These are phyloP conservation scores for Russula sp. DNA, from an alignment of 768 basidiomycete species.

Conservation along the genomic window DNA sequence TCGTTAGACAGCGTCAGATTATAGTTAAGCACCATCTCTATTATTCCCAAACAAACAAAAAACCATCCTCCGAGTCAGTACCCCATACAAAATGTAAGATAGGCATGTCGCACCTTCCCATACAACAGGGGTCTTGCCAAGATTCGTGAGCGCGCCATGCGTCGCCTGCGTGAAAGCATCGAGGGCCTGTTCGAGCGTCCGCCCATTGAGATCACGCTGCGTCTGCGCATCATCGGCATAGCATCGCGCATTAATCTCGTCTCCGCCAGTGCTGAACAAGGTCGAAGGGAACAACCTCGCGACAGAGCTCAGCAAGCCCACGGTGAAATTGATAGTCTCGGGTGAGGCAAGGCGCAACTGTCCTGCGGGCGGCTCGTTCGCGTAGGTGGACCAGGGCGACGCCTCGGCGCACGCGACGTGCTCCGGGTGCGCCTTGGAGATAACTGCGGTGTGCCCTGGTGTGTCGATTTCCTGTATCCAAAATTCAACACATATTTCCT, in stretches of 20 bases:
- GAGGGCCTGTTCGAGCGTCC: conserved; percentile 63
- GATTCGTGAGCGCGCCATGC: conserved; percentile 51
- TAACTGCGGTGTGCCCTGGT: conserved; percentile 75
- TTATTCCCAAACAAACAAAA: neutral
- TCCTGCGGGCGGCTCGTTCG: conserved; percentile 76
- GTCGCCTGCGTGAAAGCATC: conserved; percentile 57
- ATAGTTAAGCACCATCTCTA: conserved; percentile 1
- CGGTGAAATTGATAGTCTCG: conserved; percentile 58
- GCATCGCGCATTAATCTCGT: conserved; percentile 70
- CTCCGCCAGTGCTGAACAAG: conserved; percentile 80
- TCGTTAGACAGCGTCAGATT: conserved; percentile 14
- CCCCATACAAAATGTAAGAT: neutral
- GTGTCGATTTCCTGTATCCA: conserved; percentile 76
- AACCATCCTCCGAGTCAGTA: neutral
- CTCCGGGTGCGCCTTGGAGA: conserved; percentile 66
- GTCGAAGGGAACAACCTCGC: conserved; percentile 52
- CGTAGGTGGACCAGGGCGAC: conserved; percentile 58
- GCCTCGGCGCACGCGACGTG: conserved; percentile 63
- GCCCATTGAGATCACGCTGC: conserved; percentile 44
- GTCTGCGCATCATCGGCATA: conserved; percentile 62
- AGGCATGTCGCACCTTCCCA: conserved; percentile 59
- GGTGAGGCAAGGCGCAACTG: conserved; percentile 71
- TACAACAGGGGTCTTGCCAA: conserved; percentile 75
- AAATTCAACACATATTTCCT: neutral
- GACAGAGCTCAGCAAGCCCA: conserved; percentile 50